Conservation (phyloP, 305 asterid species). For the Solanum chacoense region DNA sequence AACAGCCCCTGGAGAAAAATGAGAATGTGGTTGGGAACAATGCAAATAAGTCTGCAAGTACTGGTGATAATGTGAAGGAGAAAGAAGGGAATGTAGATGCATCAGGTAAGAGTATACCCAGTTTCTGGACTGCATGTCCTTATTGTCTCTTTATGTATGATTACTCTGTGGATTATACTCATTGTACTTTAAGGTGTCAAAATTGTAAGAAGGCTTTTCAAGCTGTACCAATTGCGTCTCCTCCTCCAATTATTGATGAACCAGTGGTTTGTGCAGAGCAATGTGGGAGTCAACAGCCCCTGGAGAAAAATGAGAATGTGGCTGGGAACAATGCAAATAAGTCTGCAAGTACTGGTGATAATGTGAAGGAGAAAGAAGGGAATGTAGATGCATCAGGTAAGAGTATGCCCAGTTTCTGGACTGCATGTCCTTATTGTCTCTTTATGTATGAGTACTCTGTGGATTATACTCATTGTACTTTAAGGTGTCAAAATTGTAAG, state of each 20-base stretch:
- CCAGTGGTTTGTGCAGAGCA: not conserved
- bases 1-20: constrained; percentile 9
- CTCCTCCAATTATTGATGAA: constrained; percentile 51
- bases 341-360: not conserved
- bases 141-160: constrained; percentile 73
- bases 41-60: not conserved
- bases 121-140: constrained; percentile 85
- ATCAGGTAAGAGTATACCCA: constrained; percentile 1
- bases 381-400: constrained; percentile 6
- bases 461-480: constrained; percentile 14
- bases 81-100: constrained; percentile 17
- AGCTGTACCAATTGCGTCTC: constrained; percentile 49
- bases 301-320: not conserved
- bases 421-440: constrained; percentile 81
- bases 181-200: constrained; percentile 47
- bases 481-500: constrained; percentile 40
- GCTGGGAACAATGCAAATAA: not conserved
- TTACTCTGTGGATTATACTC: constrained; percentile 3
- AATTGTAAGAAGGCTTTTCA: constrained; percentile 19
- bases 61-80: constrained; percentile 5
- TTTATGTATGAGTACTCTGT: constrained; percentile 52
- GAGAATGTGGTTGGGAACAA: not conserved
- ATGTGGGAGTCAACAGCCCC: constrained; percentile 5
- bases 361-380: constrained; percentile 16
- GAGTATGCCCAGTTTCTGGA: constrained; percentile 37